These are phyloP conservation scores for Neoboletus magnificus DNA, from an alignment of 768 basidiomycete species.

Conservation along the genomic window DNA sequence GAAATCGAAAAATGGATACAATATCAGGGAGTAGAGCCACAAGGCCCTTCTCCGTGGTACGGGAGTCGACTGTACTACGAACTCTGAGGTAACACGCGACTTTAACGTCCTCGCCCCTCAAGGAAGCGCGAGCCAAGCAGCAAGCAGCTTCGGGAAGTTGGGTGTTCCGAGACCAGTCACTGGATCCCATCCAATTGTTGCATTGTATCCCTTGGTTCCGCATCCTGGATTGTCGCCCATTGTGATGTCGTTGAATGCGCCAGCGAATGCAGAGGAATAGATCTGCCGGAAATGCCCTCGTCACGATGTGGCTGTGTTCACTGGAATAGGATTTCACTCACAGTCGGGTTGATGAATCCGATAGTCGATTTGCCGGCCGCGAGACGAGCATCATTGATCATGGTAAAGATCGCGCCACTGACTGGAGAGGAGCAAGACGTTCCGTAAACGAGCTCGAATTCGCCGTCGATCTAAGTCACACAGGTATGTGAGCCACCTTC, in stretches of 20 bases:
- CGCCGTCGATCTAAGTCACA: constrained; percentile 33
- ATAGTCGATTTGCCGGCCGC: constrained; percentile 31
- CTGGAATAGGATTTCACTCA: constrained; percentile 33
- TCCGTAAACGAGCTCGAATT: constrained; percentile 32
- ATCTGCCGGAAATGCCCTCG: constrained; percentile 6
- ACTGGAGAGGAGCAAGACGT: constrained; percentile 35
- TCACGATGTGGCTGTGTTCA: background rate
- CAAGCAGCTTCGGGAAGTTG: constrained; percentile 50
- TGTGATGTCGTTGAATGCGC: constrained; percentile 20
- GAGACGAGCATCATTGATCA: constrained; percentile 40
- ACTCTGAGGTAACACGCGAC: too few relatives aligned
- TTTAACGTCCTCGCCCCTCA: constrained; percentile 12
- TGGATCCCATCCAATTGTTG: constrained; percentile 28
- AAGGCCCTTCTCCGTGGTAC: too few relatives aligned
- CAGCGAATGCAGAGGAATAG: constrained; percentile 13
- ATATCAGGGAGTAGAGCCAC: too few relatives aligned
- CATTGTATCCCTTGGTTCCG: constrained; percentile 26
- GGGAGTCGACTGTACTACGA: too few relatives aligned
- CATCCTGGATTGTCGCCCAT: constrained; percentile 27
- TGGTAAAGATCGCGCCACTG: constrained; percentile 29
- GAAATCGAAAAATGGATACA: too few relatives aligned
- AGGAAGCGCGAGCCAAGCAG: constrained; percentile 39
- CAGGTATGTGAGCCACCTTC: background rate
- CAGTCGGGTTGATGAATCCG: constrained; percentile 45
- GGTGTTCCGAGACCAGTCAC: constrained; percentile 36